These are phyloP conservation scores for Colletotrichum salicis DNA, from an alignment of 2,329 filamentous ascomycete genomes.

Conservation along the genomic window DNA sequence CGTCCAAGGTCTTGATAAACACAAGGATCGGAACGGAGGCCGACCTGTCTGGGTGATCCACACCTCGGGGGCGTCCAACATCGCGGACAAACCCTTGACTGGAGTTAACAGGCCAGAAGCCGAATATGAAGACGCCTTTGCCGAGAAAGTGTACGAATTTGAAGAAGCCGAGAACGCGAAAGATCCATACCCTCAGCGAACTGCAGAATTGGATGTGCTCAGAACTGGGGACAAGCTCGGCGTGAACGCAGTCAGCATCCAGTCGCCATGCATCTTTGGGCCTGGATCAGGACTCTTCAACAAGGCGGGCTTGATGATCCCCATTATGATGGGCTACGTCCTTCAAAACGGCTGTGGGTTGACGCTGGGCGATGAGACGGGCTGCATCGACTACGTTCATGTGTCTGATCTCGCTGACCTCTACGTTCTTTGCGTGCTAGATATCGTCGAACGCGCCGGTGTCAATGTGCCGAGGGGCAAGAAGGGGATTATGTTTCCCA, in stretches of 20 bases:
- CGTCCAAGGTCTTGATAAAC: constrained; percentile 46
- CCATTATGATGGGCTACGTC: constrained; percentile 38
- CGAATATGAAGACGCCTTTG: constrained; percentile 32
- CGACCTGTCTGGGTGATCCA: constrained; percentile 36
- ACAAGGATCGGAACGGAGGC: constrained; percentile 31
- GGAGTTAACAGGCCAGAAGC: constrained; percentile 21
- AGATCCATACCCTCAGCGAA: constrained; percentile 37
- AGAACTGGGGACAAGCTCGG: constrained; percentile 17
- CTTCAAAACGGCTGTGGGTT: constrained; percentile 35
- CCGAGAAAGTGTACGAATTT: constrained; percentile 27
- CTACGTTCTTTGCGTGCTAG: constrained; percentile 31
- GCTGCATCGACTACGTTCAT: constrained; percentile 35
- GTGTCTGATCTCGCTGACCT: constrained; percentile 37
- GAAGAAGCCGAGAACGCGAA: constrained; percentile 33
- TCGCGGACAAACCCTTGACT: constrained; percentile 36
- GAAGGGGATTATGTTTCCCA: constrained; percentile 29
- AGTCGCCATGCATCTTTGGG: constrained; percentile 36
- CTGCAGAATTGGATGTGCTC: constrained; percentile 36
- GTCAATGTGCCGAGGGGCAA: constrained; percentile 11
- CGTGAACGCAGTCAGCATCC: constrained; percentile 33
- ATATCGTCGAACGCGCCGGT: constrained; percentile 21
- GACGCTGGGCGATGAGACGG: constrained; percentile 33
- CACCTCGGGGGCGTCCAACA: constrained; percentile 36
- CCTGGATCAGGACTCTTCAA: constrained; percentile 36
- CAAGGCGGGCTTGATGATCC: constrained; percentile 30